Percentiles rank a stretch among this genome's conserved stretches.
Evolutionary conservation across 208 protist species (phyloP).

Genomic region (Crithidia expoeki): DNA sequence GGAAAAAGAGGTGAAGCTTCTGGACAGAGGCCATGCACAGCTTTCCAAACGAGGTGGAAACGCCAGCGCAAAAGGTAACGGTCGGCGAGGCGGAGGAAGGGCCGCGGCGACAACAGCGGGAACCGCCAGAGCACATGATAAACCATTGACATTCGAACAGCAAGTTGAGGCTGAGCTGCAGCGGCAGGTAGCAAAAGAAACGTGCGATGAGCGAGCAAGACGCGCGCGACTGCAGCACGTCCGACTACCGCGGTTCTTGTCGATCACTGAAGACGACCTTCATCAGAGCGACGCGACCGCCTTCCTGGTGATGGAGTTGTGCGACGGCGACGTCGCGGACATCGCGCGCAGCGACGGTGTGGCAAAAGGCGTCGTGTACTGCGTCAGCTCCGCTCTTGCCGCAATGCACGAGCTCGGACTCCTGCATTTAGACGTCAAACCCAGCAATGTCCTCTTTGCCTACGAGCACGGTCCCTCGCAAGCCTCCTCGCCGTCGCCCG

Average conservation of each 20-base stretch:
- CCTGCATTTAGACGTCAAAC: constrained; percentile 86
- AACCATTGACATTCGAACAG: constrained; percentile 31
- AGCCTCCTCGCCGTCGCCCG: neutral
- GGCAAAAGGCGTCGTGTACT: constrained; percentile 74
- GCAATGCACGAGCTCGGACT: constrained; percentile 84
- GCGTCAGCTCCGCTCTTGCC: constrained; percentile 74
- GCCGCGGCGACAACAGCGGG: neutral
- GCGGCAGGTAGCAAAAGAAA: constrained; percentile 29
- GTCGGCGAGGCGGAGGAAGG: neutral
- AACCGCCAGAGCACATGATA: neutral
- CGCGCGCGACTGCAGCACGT: constrained; percentile 46
- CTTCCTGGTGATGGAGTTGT: constrained; percentile 84
- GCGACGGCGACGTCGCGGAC: constrained; percentile 84
- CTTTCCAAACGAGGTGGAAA: constrained; percentile 9
- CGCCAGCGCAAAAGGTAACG: no score
- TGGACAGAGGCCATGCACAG: constrained; percentile 12
- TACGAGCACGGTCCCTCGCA: constrained; percentile 64
- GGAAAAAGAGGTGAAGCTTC: constrained; percentile 31
- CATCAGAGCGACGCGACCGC: constrained; percentile 66
- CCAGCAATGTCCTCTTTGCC: constrained; percentile 86
- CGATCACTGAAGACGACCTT: constrained; percentile 77
- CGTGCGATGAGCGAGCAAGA: constrained; percentile 23
- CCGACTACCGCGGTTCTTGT: constrained; percentile 71
- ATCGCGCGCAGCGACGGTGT: constrained; percentile 58
- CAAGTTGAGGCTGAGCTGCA: constrained; percentile 25